Percentiles rank a stretch among this genome's conserved stretches.
These are phyloP conservation scores for Phoma sp. DNA, from an alignment of 2,329 filamentous ascomycete species.

Conservation along the genomic window DNA sequence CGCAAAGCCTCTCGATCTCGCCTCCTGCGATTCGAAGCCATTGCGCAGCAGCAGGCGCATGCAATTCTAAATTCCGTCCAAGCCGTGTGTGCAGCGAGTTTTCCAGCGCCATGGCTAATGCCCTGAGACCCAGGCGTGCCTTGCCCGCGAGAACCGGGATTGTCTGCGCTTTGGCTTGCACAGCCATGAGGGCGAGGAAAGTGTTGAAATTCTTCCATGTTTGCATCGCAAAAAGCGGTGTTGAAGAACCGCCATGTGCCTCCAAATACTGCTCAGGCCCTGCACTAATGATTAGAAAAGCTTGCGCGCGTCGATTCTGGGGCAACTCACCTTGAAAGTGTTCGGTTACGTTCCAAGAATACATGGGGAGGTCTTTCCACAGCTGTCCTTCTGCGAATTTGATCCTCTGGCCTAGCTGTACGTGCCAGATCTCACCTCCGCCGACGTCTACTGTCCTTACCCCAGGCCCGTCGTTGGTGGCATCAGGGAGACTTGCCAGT, in stretches of 20 bases:
- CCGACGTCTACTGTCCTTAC: background rate
- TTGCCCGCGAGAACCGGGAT: slow-evolving; percentile 6
- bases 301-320: too few species aligned
- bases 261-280: slow-evolving; percentile 4
- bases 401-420: background rate
- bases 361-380: slow-evolving; percentile 11
- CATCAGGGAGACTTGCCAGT: slow-evolving; percentile 14
- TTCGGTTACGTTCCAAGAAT: slow-evolving; percentile 1
- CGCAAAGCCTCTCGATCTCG: slow-evolving; percentile 8
- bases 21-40: slow-evolving; percentile 13
- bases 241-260: background rate
- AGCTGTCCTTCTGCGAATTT: background rate
- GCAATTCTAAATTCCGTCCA: slow-evolving; percentile 7
- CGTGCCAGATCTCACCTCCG: background rate
- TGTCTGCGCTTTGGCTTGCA: background rate
- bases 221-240: background rate
- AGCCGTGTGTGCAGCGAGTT: background rate
- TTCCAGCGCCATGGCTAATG: slow-evolving; percentile 9
- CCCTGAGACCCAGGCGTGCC: background rate
- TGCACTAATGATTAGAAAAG: background rate
- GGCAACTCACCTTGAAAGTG: slow-evolving; percentile 10
- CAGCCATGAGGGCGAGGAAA: slow-evolving; percentile 7
- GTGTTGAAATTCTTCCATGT: slow-evolving; percentile 16
- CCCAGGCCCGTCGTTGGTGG: slow-evolving; percentile 5
- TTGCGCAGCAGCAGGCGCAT: slow-evolving; percentile 15